phyloP scores from a whole-genome alignment of 2,329 filamentous ascomycete species.

The Talaromyces amestolkiae region DNA sequence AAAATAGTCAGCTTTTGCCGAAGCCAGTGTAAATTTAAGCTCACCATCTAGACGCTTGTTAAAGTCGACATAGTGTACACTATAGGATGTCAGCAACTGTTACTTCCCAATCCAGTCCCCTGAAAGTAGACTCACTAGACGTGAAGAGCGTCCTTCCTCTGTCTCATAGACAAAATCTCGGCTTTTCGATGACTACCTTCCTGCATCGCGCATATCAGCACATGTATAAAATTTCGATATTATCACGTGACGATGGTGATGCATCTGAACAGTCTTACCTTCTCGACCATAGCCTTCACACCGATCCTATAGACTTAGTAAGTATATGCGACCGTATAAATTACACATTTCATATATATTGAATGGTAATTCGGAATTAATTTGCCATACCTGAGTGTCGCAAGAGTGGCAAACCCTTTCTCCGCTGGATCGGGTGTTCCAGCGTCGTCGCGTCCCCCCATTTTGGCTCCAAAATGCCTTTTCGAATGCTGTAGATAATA shows the following conservation, averaged over 20 bases:
- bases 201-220: constrained; percentile 37
- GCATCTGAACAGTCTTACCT: constrained; percentile 51
- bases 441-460: constrained; percentile 58
- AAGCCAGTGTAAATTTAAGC: background rate
- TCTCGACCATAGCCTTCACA: constrained; percentile 66
- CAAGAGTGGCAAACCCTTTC: constrained; percentile 79
- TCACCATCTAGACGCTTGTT: constrained; percentile 73
- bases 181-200: constrained; percentile 84
- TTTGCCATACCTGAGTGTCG: constrained; percentile 69
- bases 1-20: constrained; percentile 33
- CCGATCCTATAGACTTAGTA: constrained; percentile 54
- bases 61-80: constrained; percentile 95
- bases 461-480: constrained; percentile 30
- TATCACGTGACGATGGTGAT: constrained; percentile 34
- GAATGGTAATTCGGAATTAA: background rate
- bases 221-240: constrained; percentile 17
- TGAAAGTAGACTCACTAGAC: constrained; percentile 61
- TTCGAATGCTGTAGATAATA: background rate
- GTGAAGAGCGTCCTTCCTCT: constrained; percentile 80
- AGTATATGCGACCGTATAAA: constrained; percentile 38
- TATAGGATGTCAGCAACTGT: constrained; percentile 27
- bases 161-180: constrained; percentile 92
- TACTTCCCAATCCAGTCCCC: background rate
- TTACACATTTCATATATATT: constrained; percentile 15
- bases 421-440: constrained; percentile 61